phyloP scores from a whole-genome alignment of 2,329 filamentous ascomycete species.

The Colletotrichum musae region DNA sequence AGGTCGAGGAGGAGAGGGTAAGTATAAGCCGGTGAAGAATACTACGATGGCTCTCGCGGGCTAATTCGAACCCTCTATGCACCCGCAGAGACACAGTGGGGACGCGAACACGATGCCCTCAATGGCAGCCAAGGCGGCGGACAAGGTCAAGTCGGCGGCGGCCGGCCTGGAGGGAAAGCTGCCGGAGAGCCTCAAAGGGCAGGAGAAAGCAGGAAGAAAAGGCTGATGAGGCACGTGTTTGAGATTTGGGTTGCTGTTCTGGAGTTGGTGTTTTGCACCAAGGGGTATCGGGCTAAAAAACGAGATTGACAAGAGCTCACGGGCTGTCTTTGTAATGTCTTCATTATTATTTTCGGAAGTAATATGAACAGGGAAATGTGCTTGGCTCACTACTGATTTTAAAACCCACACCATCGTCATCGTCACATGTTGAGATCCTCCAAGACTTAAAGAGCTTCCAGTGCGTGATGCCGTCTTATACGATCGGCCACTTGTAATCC shows the following conservation, averaged over 20 bases:
- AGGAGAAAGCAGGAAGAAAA: conserved; percentile 18
- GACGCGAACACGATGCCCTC: conserved; percentile 25
- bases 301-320: conserved; percentile 12
- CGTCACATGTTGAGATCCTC: too few relatives aligned
- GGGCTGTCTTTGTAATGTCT: background rate
- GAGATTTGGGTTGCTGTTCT: too few relatives aligned
- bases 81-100: conserved; percentile 28
- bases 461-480: background rate
- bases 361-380: too few relatives aligned
- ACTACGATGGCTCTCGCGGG: too few relatives aligned
- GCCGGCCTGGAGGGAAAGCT: conserved; percentile 17
- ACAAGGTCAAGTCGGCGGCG: conserved; percentile 16
- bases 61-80: background rate
- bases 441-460: too few relatives aligned
- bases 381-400: too few relatives aligned
- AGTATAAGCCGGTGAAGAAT: background rate
- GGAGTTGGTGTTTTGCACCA: too few relatives aligned
- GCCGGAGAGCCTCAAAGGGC: background rate
- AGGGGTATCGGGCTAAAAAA: background rate
- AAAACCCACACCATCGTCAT: too few relatives aligned
- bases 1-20: conserved; percentile 52
- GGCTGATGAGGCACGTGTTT: background rate
- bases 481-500: conserved; percentile 39
- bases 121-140: conserved; percentile 2
- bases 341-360: too few relatives aligned